Base-by-base conservation (phyloP, 2,329 filamentous ascomycete species). In the Podosphaera fusca region DNA sequence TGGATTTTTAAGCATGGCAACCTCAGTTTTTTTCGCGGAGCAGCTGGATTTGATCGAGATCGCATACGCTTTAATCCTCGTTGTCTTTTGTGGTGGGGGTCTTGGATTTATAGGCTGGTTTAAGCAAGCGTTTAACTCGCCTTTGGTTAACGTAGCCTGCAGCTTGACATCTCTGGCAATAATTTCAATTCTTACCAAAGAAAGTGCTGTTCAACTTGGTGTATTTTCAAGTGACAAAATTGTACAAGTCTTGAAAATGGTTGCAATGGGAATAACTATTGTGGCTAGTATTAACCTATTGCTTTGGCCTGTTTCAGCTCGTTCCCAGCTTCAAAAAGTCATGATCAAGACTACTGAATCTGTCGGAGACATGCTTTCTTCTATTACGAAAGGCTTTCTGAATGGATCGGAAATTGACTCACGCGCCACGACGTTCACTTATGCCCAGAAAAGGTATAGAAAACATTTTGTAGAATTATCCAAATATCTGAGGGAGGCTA, bases 101-200 rank as follows among this genome's bases (percentile, higher is more conserved):
- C 73, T 96, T 55, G 90, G 90, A 0, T 84, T 95, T 62, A 77
- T 95, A 34, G 89, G 85, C 49, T 94, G 87, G 87, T 79, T 84
- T 57, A 94, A 94, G 70, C 85, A 90, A 66, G 81, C 74, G 63
- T 75, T 87, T 59, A 85, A 84, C 59, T 82, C 85, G 63, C 85
- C 87, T 5, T 71, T 92, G 57, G 86, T 92, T 61, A 89, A 88
- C 65, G 84, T 90, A 40, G 86, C 84, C 53, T 87, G 85, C 63
- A 95, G 88, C 36, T 74, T 95, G 61, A 81, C 89, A 5, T 90
- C 87, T 38, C 81, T 96, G 58, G 87, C 87, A 55, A 85, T 92
- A 61, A 94, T 95, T 66, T 89, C 85, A 2, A 80, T 94, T 51
- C 73, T 95, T 60, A 95, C 90, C 9, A 94, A 94, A 69, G 90